These are phyloP conservation scores for Cryptosporidium felis DNA, from an alignment of 169 alveolate species.

Conservation along the genomic window DNA sequence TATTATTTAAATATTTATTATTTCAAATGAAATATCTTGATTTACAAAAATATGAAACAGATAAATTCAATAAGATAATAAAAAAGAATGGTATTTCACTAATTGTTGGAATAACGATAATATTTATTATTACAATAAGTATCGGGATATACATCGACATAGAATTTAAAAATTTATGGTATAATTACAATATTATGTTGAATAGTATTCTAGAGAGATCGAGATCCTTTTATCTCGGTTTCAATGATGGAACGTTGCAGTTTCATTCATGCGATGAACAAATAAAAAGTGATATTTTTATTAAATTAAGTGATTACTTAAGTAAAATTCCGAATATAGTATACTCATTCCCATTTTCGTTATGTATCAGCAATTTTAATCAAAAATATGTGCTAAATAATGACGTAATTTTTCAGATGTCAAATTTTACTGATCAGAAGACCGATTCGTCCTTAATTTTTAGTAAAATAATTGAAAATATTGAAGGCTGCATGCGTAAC, in stretches of 20 bases:
- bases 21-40: not conserved
- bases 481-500: constrained; percentile 16
- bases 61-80: not conserved
- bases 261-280: constrained; percentile 6
- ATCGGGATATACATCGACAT: not conserved
- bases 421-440: not conserved
- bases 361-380: constrained; percentile 14
- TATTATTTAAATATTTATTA: too few species aligned
- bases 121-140: not conserved
- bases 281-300: not conserved
- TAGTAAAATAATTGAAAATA: not conserved
- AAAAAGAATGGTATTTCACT: not conserved
- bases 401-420: not conserved
- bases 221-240: constrained; percentile 47
- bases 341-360: constrained; percentile 33
- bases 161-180: not conserved
- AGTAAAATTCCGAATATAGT: not conserved
- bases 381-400: not conserved
- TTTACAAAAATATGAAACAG: not conserved
- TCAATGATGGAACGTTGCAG: constrained; percentile 22
- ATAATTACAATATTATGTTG: constrained; percentile 31
- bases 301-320: constrained; percentile 1
- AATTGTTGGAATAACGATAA: not conserved
- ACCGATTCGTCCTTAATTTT: not conserved
- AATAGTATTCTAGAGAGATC: constrained; percentile 32